Conservation (phyloP, 2,329 filamentous ascomycete genomes). For the Botrytis sinoallii region DNA sequence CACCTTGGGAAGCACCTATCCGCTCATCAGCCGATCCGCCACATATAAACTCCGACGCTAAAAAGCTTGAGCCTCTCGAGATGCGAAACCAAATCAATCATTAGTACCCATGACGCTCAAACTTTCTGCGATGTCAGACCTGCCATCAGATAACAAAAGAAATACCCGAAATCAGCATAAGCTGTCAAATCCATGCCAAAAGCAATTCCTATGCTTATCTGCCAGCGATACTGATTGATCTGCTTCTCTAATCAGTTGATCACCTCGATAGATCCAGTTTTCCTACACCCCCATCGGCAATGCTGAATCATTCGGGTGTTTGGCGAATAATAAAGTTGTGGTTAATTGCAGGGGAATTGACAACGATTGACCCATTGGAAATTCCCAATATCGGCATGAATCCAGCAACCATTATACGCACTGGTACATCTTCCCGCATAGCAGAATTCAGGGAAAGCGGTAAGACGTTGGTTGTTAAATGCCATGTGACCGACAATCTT, state of each 20-base stretch:
- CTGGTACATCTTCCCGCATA: background rate
- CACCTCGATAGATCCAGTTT: background rate
- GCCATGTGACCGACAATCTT: slow-evolving; percentile 1
- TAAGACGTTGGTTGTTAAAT: background rate
- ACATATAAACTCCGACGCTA: background rate
- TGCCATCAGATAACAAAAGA: background rate
- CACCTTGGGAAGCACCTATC: background rate
- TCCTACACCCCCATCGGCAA: too few species aligned
- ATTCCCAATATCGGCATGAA: background rate
- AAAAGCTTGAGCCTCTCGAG: background rate
- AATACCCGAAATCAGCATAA: background rate
- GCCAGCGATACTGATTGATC: background rate
- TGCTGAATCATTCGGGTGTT: background rate
- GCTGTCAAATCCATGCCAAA: background rate
- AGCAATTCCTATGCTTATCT: background rate
- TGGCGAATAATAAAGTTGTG: background rate
- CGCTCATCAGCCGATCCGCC: background rate
- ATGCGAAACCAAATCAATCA: background rate
- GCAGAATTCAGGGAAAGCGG: background rate
- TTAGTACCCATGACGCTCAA: background rate
- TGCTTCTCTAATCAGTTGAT: background rate
- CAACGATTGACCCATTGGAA: background rate
- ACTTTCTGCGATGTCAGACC: background rate
- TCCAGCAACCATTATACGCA: background rate
- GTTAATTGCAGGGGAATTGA: background rate